Percentiles rank a stretch among this genome's conserved stretches.
These are phyloP conservation scores for Centaurea solstitialis DNA, from an alignment of 129 eudicot genomes.

Conservation along the genomic window DNA sequence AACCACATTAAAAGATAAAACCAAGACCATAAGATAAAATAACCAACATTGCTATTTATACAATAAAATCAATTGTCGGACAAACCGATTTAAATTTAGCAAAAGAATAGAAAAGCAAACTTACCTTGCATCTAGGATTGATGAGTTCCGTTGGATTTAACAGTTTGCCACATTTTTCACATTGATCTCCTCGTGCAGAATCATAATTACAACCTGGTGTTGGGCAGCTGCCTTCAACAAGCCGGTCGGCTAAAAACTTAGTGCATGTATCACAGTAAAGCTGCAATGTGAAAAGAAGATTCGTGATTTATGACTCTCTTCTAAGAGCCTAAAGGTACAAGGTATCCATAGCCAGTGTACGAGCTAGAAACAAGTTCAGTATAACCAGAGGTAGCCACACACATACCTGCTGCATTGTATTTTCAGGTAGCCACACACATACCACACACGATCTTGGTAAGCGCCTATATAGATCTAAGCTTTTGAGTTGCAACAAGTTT, in stretches of 20 bases:
- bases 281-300: constrained; percentile 44
- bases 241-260: constrained; percentile 87
- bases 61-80: neutral
- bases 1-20: neutral
- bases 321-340: neutral
- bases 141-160: constrained; percentile 82
- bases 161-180: constrained; percentile 89
- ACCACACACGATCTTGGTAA: constrained; percentile 5
- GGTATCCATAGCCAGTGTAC: neutral
- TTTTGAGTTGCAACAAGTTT: constrained; percentile 4
- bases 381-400: neutral
- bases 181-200: constrained; percentile 98
- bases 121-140: constrained; percentile 93
- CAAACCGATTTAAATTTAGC: neutral
- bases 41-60: neutral
- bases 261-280: constrained; percentile 86
- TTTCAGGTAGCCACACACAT: constrained; percentile 72
- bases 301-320: neutral
- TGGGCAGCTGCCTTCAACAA: constrained; percentile 92
- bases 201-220: constrained; percentile 88
- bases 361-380: neutral
- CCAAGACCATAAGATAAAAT: neutral
- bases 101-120: neutral
- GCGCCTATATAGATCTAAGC: constrained; percentile 8
- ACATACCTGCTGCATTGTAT: constrained; percentile 91